Evolutionary conservation across 2,329 filamentous ascomycete species (phyloP), one percentile per base, ranked within the genome.

Genomic region (Drechslerella coelobrocha): DNA sequence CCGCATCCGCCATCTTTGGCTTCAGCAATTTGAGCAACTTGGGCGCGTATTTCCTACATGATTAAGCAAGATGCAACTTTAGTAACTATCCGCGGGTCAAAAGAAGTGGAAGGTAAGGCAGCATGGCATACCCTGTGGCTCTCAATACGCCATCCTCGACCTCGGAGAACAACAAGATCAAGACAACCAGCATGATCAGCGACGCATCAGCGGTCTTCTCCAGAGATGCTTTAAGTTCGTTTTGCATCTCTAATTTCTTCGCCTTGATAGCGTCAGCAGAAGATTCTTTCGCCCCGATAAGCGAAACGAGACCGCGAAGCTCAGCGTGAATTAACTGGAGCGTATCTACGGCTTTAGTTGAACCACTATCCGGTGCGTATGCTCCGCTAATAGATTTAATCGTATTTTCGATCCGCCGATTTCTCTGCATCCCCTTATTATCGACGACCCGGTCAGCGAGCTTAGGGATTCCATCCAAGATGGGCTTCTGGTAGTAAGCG

Each of bases 41-140:
- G 14, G 75, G 75, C 27, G 75, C 75, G 47, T 76, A 75, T 74
- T 76, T 75, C 53, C 75, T 76, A 61, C n/a, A 5, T 6, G 14
- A 24, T 26, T 2, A 54, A 8, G 41, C 21, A n/a, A n/a, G n/a
- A 37, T 23, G 29, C 21, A 48, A 23, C 14, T 21, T 29, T 37
- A 37, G 34, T 9, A 10, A 45, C 34, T 29, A 52, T 17, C 8
- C 23, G 17, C 19, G 26, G 14, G 14, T 7, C n/a, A 26, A 2
- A 45, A 45, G 6, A 45, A 45, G 39, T 45, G 39, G 7, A 7
- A 12, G 34, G n/a, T 23, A 43, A 48, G 63, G 39, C 45, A 41
- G 60, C n/a, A 59, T 29, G 61, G 23, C 63, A 52, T 74, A 76
- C 74, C 74, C 74, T 50, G 74, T 73, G 53, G 73, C 71, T 68